Evolutionary conservation across 2,329 filamentous ascomycete genomes (phyloP).

Genomic region (Nigrospora osmanthi): DNA sequence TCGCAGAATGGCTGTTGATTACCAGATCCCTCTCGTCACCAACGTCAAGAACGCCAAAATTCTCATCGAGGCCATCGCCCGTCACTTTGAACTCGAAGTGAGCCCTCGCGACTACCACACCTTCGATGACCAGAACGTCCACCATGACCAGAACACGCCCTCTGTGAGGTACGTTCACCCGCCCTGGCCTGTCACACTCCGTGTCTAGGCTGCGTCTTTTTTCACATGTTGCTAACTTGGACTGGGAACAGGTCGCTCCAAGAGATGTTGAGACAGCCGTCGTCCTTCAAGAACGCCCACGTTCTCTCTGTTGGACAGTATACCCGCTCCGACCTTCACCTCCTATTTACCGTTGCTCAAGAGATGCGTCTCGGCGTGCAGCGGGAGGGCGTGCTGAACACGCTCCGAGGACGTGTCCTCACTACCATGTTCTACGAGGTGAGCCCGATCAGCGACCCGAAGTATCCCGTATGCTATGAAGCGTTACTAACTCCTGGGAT

Average conservation of each 20-base stretch:
- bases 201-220: no score
- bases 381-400: constrained; percentile 79
- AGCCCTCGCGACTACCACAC: constrained; percentile 84
- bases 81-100: constrained; percentile 80
- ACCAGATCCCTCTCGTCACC: constrained; percentile 93
- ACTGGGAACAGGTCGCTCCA: constrained; percentile 48
- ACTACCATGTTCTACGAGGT: constrained; percentile 89
- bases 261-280: constrained; percentile 64
- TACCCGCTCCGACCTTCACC: constrained; percentile 76
- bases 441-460: no score
- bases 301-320: constrained; percentile 91
- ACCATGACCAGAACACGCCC: no score
- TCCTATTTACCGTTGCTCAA: constrained; percentile 92
- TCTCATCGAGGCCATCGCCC: constrained; percentile 84
- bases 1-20: constrained; percentile 93
- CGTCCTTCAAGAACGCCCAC: constrained; percentile 82
- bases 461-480: no score
- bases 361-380: constrained; percentile 97
- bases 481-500: no score
- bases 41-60: constrained; percentile 99
- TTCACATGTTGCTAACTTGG: constrained; percentile 22
- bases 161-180: no score
- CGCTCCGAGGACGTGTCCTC: constrained; percentile 78
- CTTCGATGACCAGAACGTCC: background rate
- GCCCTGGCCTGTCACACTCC: no score